Evolutionary conservation across 2,329 filamentous ascomycete species (phyloP).

Genomic region (Thelonectria blattea): DNA sequence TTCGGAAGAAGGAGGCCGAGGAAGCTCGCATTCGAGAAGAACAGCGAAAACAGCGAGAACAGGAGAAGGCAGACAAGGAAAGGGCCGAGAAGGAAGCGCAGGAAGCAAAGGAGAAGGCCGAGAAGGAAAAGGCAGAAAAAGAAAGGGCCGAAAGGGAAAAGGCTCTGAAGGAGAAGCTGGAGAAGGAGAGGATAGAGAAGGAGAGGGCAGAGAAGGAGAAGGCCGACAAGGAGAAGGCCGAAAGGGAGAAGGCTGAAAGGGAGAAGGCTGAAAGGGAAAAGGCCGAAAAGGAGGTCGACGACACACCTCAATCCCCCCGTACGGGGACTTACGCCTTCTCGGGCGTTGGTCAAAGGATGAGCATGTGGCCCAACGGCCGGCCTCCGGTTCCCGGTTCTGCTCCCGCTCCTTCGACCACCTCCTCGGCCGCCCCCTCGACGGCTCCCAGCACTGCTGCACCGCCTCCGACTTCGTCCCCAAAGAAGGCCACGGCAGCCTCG

Average conservation of each 20-base stretch:
- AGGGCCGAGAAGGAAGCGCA: constrained; percentile 34
- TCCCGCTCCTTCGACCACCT: constrained; percentile 31
- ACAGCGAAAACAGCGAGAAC: constrained; percentile 36
- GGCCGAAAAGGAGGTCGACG: constrained; percentile 25
- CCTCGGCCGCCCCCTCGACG: constrained; percentile 19
- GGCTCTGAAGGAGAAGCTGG: constrained; percentile 43
- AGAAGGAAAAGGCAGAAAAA: constrained; percentile 37
- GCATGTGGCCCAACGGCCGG: constrained; percentile 71
- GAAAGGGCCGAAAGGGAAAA: constrained; percentile 47
- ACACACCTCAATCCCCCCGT: constrained; percentile 44
- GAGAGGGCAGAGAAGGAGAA: constrained; percentile 40
- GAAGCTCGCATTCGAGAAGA: constrained; percentile 26
- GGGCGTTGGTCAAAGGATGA: constrained; percentile 71
- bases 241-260: constrained; percentile 40
- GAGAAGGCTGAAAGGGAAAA: constrained; percentile 45
- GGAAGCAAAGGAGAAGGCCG: constrained; percentile 47
- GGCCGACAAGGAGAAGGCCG: constrained; percentile 45
- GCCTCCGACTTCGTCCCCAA: constrained; percentile 6
- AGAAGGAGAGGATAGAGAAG: constrained; percentile 25
- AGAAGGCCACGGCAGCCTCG: constrained; percentile 8
- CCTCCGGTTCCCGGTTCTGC: constrained; percentile 50
- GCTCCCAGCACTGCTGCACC: constrained; percentile 30
- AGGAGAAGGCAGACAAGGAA: constrained; percentile 32
- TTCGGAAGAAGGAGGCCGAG: constrained; percentile 28
- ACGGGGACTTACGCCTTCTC: constrained; percentile 66